Base-by-base conservation (phyloP, 495 filamentous ascomycete genomes). In the Aspergillus conjunctus region DNA sequence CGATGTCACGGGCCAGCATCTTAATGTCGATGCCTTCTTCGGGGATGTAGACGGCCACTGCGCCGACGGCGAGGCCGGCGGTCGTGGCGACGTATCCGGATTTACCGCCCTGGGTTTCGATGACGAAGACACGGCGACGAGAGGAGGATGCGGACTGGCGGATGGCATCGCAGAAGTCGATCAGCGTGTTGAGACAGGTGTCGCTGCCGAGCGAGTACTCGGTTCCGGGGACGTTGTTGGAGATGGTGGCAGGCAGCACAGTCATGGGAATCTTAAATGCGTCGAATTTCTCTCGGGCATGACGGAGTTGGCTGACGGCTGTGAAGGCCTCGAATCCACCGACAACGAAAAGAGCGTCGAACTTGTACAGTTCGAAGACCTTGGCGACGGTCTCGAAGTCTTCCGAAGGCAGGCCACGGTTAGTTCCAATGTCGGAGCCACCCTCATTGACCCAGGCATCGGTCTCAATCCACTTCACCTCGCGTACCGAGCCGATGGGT, bases 311-410 rank as follows among this genome's bases (percentile, higher is more conserved):
- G 39, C 88, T 89, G 49, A 97, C 82, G 1, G 95, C 88, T 53
- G 94, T 95, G 80, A 93, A 99, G 10, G 92, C 95, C 76, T 99
- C 95, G 65, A 99, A 99, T 3, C 95, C 95, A 67, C 95, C 95
- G 48, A 98, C 87, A 48, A 97, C 83, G 70, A 97, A 94, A 1
- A 99, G 78, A 1, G 88, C 95, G 59, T 99, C 91, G 65, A 99
- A 91, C 51, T 88, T 84, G 78, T 95, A 94, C 55, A 87, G 79
- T 63, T 90, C 84, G 71, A 99, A 95, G 67, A 90, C 87, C 61
- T 85, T 83, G 39, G 95, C 93, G n/a, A 93, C 89, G 54, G 81
- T 86, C 56, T 88, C 87, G 69, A 96, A 86, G 59, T 91, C 89
- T 33, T 92, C 92, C 26, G 82, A 83, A 0, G 95, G 95, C 4